phyloP scores from a whole-genome alignment of 2,329 filamentous ascomycete species.

The Neodidymelliopsis sp. region DNA sequence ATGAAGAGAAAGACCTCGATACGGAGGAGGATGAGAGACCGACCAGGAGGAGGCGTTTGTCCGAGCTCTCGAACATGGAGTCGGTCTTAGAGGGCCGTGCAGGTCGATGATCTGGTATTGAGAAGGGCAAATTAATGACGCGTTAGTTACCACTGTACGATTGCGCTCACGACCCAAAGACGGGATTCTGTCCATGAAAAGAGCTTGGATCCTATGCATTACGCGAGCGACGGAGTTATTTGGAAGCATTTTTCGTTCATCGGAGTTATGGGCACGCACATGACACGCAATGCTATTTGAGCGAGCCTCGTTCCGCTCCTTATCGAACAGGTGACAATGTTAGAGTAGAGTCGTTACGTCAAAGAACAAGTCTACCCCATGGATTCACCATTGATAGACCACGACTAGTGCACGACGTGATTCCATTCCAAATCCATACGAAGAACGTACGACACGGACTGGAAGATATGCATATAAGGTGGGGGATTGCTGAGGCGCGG shows the following conservation, averaged over 20 bases:
- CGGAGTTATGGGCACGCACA: conserved; percentile 7
- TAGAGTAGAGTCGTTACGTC: background rate
- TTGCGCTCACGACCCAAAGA: background rate
- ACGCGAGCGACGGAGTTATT: conserved; percentile 16
- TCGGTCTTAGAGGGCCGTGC: conserved; percentile 15
- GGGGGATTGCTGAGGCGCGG: conserved; percentile 1
- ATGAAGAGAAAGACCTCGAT: conserved; percentile 61
- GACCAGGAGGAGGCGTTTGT: conserved; percentile 30
- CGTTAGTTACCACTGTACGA: conserved; percentile 2
- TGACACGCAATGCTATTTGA: background rate
- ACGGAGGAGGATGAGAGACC: conserved; percentile 30
- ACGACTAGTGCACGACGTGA: background rate
- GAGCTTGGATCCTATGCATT: conserved; percentile 12
- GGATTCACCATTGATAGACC: no score
- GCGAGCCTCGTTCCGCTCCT: background rate
- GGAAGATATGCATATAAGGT: background rate
- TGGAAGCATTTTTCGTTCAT: conserved; percentile 8
- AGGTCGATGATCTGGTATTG: background rate
- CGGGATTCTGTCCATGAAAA: background rate
- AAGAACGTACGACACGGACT: background rate
- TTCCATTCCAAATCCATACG: background rate
- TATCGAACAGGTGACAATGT: background rate
- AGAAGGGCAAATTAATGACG: background rate
- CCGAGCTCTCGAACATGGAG: conserved; percentile 16
- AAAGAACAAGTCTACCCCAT: background rate